These are phyloP conservation scores for Leptographium procerum DNA, from an alignment of 2,329 filamentous ascomycete genomes.

Conservation along the genomic window DNA sequence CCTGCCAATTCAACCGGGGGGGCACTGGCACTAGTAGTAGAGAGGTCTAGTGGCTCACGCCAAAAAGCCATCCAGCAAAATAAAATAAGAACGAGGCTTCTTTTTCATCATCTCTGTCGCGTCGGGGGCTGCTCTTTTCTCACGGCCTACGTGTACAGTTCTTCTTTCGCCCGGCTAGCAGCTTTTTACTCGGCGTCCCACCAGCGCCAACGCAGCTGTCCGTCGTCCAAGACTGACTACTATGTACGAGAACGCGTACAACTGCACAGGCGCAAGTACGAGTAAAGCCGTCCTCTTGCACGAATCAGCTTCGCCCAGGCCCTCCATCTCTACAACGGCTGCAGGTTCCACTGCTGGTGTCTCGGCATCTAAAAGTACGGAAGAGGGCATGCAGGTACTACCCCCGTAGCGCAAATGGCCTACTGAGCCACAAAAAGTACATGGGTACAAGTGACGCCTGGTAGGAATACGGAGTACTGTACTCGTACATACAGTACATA, in stretches of 20 bases:
- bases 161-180: too few relatives aligned
- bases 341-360: neutral
- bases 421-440: neutral
- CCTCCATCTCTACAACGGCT: neutral
- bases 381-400: neutral
- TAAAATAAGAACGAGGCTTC: too few relatives aligned
- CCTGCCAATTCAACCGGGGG: neutral
- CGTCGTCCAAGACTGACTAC: too few relatives aligned
- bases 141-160: neutral
- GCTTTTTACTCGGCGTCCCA: too few relatives aligned
- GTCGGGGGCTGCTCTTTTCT: neutral
- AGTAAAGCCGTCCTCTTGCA: too few relatives aligned
- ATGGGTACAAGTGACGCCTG: neutral
- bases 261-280: too few relatives aligned
- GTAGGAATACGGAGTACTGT: too few relatives aligned
- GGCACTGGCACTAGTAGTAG: neutral
- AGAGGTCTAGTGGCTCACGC: neutral
- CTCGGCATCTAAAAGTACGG: neutral
- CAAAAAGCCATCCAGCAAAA: neutral
- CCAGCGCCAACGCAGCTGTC: too few relatives aligned
- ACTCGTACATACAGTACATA: neutral
- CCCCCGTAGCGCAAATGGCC: neutral
- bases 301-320: too few relatives aligned
- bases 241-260: too few relatives aligned
- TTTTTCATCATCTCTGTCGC: too few relatives aligned